Conservation (phyloP, 2,329 filamentous ascomycete species). For the Botrytis pseudocinerea region DNA sequence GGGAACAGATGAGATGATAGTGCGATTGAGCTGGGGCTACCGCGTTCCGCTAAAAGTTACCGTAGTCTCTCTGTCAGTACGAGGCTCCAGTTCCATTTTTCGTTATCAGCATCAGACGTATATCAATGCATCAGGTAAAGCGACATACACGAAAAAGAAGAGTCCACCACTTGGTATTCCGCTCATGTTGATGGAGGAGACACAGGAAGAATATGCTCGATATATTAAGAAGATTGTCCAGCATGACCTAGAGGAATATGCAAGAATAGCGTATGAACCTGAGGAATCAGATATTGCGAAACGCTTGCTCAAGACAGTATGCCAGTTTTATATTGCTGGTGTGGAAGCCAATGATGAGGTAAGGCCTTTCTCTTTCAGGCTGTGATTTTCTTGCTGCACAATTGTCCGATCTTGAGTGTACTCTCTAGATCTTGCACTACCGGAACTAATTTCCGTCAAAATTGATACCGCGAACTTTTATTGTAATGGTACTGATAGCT, state of each 20-base stretch:
- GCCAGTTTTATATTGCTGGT: slow-evolving; percentile 33
- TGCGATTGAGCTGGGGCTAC: slow-evolving; percentile 38
- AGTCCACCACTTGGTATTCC: slow-evolving; percentile 39
- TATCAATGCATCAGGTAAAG: slow-evolving; percentile 24
- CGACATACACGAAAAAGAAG: slow-evolving; percentile 31
- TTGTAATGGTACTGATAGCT: not conserved
- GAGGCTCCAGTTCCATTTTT: slow-evolving; percentile 32
- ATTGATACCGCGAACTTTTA: not conserved
- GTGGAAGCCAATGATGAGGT: slow-evolving; percentile 34
- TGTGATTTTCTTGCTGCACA: not conserved
- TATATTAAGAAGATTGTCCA: slow-evolving; percentile 38
- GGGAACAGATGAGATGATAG: slow-evolving; percentile 32
- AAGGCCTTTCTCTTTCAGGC: slow-evolving; percentile 14
- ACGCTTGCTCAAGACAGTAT: slow-evolving; percentile 33
- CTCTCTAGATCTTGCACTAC: not conserved
- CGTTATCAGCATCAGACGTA: slow-evolving; percentile 31
- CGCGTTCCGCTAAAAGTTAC: slow-evolving; percentile 31
- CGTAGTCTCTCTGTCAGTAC: slow-evolving; percentile 36
- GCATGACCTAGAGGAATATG: slow-evolving; percentile 32
- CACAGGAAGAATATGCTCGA: slow-evolving; percentile 33
- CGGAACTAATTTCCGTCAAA: not conserved
- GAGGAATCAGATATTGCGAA: slow-evolving; percentile 35
- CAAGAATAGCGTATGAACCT: slow-evolving; percentile 33
- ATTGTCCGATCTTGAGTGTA: not conserved
- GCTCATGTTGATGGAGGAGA: slow-evolving; percentile 35